Conservation (phyloP, 805 yeast genomes). For the Candida krabiensis region DNA sequence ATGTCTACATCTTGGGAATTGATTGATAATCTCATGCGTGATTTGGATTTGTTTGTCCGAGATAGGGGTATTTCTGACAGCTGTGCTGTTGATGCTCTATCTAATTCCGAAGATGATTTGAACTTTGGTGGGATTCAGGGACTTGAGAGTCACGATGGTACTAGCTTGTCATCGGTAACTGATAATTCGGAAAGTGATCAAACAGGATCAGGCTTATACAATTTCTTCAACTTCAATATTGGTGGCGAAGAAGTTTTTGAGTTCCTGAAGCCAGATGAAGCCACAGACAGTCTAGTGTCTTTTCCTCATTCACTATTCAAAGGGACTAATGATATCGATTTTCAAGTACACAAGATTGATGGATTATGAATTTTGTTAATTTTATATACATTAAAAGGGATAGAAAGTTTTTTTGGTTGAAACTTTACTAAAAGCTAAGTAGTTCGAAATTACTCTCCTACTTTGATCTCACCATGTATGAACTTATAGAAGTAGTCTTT, state of each 20-base stretch:
- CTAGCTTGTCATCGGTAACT: background rate
- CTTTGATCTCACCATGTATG: background rate
- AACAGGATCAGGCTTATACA: background rate
- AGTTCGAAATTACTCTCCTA: too few relatives aligned
- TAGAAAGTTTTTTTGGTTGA: background rate
- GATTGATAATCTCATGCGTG: background rate
- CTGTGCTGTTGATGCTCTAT: background rate
- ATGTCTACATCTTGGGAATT: background rate
- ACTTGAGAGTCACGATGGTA: background rate
- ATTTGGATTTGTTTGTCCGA: background rate
- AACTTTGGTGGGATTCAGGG: background rate
- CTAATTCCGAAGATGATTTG: background rate
- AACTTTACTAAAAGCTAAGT: too few relatives aligned
- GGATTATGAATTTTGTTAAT: background rate
- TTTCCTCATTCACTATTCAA: background rate
- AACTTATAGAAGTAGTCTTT: background rate
- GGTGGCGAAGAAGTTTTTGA: background rate
- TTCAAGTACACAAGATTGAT: too few relatives aligned
- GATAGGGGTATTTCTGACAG: background rate
- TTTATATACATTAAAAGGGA: background rate
- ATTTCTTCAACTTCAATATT: background rate
- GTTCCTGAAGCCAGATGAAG: background rate
- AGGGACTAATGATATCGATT: too few relatives aligned
- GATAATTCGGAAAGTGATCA: background rate
- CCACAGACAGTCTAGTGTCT: background rate